Base-by-base conservation (phyloP, 192 early-diverging fungal species). In the Piromyces finnis region DNA sequence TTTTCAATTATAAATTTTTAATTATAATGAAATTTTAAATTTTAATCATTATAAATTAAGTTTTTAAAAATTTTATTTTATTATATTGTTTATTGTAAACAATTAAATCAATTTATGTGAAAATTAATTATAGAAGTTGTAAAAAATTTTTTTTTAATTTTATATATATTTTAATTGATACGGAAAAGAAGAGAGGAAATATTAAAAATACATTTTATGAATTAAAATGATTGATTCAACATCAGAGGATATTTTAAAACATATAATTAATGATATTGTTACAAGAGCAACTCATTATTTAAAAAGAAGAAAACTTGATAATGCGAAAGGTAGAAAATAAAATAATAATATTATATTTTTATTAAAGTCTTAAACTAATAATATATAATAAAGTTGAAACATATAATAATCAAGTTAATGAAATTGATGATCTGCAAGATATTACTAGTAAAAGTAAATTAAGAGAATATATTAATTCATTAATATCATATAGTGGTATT, bases 211-310 rank as follows among this genome's bases (percentile, higher is more conserved):
- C n/a, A n/a, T n/a, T n/a, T n/a, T n/a, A n/a, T n/a, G n/a, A 51
- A 14, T 22, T 3, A 1, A 51, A 51, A 51, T 51, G 41, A 22
- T 18, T 22, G 22, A 51, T 51, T 51, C 41, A 22, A 14, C 41
- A 3, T 51, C 79, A 77, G 29, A 39, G 78, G 88, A 89, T 51
- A 84, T 89, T 41, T 87, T 88, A 82, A 83, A 84, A 30, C 85
- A 87, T 82, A 88, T 89, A 79, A 89, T 89, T 81, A 81, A 84
- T 35, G 86, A 88, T 30, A 89, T 88, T 41, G 86, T 88, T n/a
- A 28, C 83, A 28, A 83, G 86, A 4, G 81, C 87, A 5, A 82
- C 82, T 2, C 78, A 78, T 29, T 78, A 85, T 41, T 82, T 89
- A 11, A 89, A 89, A 78, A 77, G 77, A 22, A 82, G 86, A 51